Base-by-base conservation (phyloP, 2,329 filamentous ascomycete genomes). In the Mycosphaerella arachidis region DNA sequence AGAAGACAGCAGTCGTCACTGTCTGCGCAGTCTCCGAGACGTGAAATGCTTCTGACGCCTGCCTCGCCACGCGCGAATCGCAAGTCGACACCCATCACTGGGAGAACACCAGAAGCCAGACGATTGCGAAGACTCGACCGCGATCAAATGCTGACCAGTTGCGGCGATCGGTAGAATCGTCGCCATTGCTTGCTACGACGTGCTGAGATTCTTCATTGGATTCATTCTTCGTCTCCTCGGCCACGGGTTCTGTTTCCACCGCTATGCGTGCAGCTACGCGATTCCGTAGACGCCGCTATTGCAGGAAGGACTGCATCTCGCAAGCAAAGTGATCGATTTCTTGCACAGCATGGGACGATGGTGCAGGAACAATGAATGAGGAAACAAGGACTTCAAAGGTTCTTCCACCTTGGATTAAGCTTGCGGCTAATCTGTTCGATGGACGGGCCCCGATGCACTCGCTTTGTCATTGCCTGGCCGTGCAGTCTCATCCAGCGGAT, bases 31-130 rank as follows among this genome's bases (percentile, higher is more conserved):
- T 57, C 33, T 57, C 31, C 3, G 55, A 57, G 16, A 57, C 55
- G 24, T 57, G 55, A 30, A 52, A 33, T 3, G 8, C 8, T 20
- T 18, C n/a, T 16, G 55, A 57, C 13, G 48, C 55, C n/a, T 48
- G 55, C 27, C 45, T 46, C 9, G 48, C 29, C 6, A 45, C 48
- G 24, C 51, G 51, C 29, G 55, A 57, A 10, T 52, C 46, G 35
- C 55, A 57, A 16, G 55, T 57, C 45, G 55, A 57, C 18, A 57
- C 48, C 55, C 46, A 57, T 20, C 55, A 48, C 53, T 57, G 55
- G 24, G 55, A 52, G 48, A 57, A 57, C 24, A 57, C 55, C 30
- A 57, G 29, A 7, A 57, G 33, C 48, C 48, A 57, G 48, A 57
- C 48, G 9, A 57, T n/a, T 1, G 31, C 13, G 48, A 53, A 43